phyloP scores from a whole-genome alignment of 2,329 filamentous ascomycete genomes.

The Aspergillus caelatus region DNA sequence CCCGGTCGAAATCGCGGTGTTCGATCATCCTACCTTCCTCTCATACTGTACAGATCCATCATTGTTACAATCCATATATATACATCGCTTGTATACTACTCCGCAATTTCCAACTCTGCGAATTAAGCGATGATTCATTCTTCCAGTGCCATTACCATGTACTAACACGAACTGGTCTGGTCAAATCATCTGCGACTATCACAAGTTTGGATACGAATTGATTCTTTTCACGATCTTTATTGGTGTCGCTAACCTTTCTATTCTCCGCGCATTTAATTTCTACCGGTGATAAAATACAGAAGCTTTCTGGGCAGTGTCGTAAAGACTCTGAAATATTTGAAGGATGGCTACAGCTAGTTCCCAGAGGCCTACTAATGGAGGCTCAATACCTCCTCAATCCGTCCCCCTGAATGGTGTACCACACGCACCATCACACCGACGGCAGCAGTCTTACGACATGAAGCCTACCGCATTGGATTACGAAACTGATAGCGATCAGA shows the following conservation, averaged over 20 bases:
- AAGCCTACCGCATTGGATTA: constrained; percentile 11
- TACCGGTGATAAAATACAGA: background rate
- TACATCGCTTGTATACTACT: constrained; percentile 1
- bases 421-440: constrained; percentile 25
- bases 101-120: background rate
- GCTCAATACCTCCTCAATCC: constrained; percentile 16
- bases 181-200: background rate
- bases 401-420: constrained; percentile 21
- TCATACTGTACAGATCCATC: background rate
- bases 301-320: background rate
- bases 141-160: background rate
- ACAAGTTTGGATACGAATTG: constrained; percentile 1
- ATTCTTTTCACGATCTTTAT: background rate
- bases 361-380: constrained; percentile 12
- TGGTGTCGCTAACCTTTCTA: background rate
- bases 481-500: constrained; percentile 23
- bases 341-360: constrained; percentile 23
- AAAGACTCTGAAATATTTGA: background rate
- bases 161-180: background rate
- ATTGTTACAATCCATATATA: background rate
- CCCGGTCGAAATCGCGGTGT: background rate
- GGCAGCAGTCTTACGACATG: constrained; percentile 14
- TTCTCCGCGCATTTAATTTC: background rate
- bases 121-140: background rate
- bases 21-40: background rate